Evolutionary conservation across 257 asterid species (phyloP).

Genomic region (Solanum chmielewskii): DNA sequence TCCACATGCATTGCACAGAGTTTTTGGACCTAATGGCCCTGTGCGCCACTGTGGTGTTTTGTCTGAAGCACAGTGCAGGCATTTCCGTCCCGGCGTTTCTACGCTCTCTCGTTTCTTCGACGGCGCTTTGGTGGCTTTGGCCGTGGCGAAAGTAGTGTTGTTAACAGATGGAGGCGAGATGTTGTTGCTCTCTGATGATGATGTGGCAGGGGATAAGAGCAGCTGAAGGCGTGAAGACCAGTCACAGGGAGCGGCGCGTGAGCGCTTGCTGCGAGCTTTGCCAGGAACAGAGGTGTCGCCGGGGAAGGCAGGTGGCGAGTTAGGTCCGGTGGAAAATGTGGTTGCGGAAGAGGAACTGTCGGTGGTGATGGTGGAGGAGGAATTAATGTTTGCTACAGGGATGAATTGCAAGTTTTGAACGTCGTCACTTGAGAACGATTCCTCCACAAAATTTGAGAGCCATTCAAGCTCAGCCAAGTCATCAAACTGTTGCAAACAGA

Average conservation of each 20-base stretch:
- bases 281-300: constrained; percentile 77
- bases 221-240: constrained; percentile 83
- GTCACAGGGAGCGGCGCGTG: constrained; percentile 89
- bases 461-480: constrained; percentile 96
- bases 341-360: constrained; percentile 48
- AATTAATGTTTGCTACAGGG: constrained; percentile 22
- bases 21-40: constrained; percentile 96
- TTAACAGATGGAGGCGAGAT: neutral
- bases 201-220: constrained; percentile 32
- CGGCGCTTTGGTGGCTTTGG: constrained; percentile 13
- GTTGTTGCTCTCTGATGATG: constrained; percentile 11
- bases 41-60: constrained; percentile 98
- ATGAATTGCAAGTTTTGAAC: constrained; percentile 43
- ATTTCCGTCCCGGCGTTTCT: constrained; percentile 55
- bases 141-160: neutral
- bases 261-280: constrained; percentile 96
- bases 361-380: constrained; percentile 18
- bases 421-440: constrained; percentile 85
- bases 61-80: constrained; percentile 91
- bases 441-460: constrained; percentile 96
- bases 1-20: constrained; percentile 95
- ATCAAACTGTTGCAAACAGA: constrained; percentile 44
- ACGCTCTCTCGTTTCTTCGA: constrained; percentile 22
- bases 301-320: constrained; percentile 42
- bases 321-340: neutral